Base-by-base conservation (phyloP, 495 filamentous ascomycete genomes). In the Darksidea phi region DNA sequence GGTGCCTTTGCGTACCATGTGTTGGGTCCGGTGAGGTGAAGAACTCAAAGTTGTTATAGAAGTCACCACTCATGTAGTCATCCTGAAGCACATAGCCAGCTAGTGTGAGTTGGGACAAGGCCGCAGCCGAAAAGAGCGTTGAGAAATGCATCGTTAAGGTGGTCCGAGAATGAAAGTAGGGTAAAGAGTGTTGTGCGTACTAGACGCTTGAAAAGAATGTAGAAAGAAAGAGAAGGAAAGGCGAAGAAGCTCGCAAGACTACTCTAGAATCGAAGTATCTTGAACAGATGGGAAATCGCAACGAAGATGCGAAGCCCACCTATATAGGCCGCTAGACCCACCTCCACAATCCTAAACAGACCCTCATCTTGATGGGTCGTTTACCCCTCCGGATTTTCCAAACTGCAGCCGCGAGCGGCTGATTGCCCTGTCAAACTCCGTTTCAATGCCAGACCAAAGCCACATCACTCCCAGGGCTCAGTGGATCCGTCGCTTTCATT, bases 1-100 rank as follows among this genome's bases (percentile, higher is more conserved):
- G 21, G 12, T 23, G 51, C 20, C 10, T 34, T 7, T 17, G 50
- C 28, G 21, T 25, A 66, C 72, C 74, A 50, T 68, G 53, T 23
- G 74, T 76, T 3, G 74, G 74, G 49, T 76, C 74, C 0, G 46
- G 20, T 0, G 64, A 72, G 37, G 67, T 73, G 59, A 75, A 80
- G 64, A 81, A 79, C 47, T 77, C 73, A 72, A 84, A 84, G 46
- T 73, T 74, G 47, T 78, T 70, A 59, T 83, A 77, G 66, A 83
- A 84, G 37, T 74, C 73, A 32, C 28, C 28, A 15, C 74, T 61
- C 12, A 77, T 74, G 72, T 76, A 83, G 37, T 74, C 74, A 61
- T 81, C 73, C 45, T 69, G 8, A 23, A 84, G 62, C 1, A 72
- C 72, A 65, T 83, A 85, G 52, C 65, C 73, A 59, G 80, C 80